Base-by-base conservation (phyloP, 495 filamentous ascomycete species). In the Neurospora intermedia region DNA sequence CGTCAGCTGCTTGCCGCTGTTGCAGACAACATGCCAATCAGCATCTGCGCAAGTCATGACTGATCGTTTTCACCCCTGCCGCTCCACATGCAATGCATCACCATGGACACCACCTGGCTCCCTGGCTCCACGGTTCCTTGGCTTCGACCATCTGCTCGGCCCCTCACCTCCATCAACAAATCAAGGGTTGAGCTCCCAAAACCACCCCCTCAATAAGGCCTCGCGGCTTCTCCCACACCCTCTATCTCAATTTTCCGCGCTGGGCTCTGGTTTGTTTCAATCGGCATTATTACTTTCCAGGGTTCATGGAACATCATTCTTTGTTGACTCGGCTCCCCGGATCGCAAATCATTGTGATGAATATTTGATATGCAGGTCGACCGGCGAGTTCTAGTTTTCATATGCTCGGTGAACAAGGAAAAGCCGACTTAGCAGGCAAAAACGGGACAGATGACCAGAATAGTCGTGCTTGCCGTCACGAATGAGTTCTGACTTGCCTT, bases 1-100 rank as follows among this genome's bases (percentile, higher is more conserved):
- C 76, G 76, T 78, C 76, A 77, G 76, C 76, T 77, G 73, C 72
- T 76, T 77, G 73, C 73, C 75, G 73, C 76, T 43, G 70, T 75
- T 75, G 74, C 77, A 78, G 69, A 59, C 45, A 66, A 43, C 38
- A 45, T 23, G 73, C 78, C 72, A 79, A 78, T 78, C 42, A 76
- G 35, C 11, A 43, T 23, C 42, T 69, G 54, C 5, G 15, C 35
- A 20, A 38, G 69, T 69, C 43, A 71, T 72, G 76, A 74, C 72
- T 75, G 70, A 74, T 77, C 73, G 75, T 73, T 74, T 74, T 69
- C 70, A 77, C 70, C 73, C 77, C 75, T 74, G 71, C 54, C 27
- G 54, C 54, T 69, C 48, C 73, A 66, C 74, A 75, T 72, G 69
- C 76, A 75, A 46, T 72, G 43, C 71, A 42, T 41, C 69, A 70